Base-by-base conservation (phyloP, 768 basidiomycete species). In the Tephrocybe sp. region DNA sequence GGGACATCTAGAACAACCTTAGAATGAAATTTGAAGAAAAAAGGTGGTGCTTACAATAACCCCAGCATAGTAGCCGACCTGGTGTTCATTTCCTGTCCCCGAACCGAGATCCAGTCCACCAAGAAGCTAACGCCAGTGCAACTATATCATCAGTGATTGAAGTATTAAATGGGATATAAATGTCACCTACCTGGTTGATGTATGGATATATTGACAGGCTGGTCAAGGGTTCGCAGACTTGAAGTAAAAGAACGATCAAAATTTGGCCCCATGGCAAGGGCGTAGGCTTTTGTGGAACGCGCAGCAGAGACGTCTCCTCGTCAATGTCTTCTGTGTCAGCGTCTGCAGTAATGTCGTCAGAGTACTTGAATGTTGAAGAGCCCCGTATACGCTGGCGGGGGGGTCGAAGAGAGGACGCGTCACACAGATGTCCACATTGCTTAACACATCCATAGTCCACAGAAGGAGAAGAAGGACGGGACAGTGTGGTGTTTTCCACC, bases 51-150 rank as follows among this genome's bases (percentile, higher is more conserved):
- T 52, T 23, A 77, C 55, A 51, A 80, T 74, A 16, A 80, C 56
- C 22, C 77, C 79, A 12, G 74, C 78, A 58, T 82, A 82, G 52
- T 80, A 82, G 23, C 80, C 80, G 3, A 79, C 73, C 58, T 75
- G 74, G 49, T 64, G 66, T 19, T 74, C 69, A 50, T 82, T 75
- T 19, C 78, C 78, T 5, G 69, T 69, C 1, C 74, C 75, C 33
- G 82, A 62, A 24, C 69, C 77, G n/a, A n/a, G n/a, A n/a, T n/a
- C n/a, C 15, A 79, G 68, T 25, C 75, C 74, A n/a, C 70, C 61
- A 15, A 80, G 68, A 12, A 79, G 69, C 78, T 80, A 38, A 27
- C 33, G n/a, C n/a, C n/a, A n/a, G n/a, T n/a, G n/a, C n/a, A n/a
- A n/a, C n/a, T n/a, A 18, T 19, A 19, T 16, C 10, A 8, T 25